phyloP scores from a whole-genome alignment of 163 green algal species.

The Chlorella variabilis region DNA sequence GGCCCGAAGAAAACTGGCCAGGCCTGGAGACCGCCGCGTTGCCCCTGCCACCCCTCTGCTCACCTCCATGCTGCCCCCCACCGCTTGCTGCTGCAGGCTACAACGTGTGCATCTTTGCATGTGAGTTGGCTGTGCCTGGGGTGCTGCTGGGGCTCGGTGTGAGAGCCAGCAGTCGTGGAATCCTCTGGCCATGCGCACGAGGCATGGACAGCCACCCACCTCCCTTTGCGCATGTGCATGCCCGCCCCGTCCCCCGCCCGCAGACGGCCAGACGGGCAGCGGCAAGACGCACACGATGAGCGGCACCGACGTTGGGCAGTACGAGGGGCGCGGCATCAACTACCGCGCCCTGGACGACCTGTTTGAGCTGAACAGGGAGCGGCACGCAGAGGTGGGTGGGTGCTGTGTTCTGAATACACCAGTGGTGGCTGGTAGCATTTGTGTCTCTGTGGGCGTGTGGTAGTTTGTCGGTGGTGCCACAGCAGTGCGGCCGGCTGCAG shows the following conservation, averaged over 20 bases:
- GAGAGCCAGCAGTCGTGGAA: too few species aligned
- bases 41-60: too few species aligned
- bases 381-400: slow-evolving; percentile 61
- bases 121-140: background rate
- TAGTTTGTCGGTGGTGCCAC: too few species aligned
- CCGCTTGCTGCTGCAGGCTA: slow-evolving; percentile 89
- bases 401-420: background rate
- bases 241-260: background rate
- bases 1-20: too few species aligned
- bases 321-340: slow-evolving; percentile 86
- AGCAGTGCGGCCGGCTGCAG: too few species aligned
- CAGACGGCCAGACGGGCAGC: slow-evolving; percentile 83
- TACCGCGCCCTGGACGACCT: slow-evolving; percentile 92
- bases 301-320: slow-evolving; percentile 69
- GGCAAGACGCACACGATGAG: slow-evolving; percentile 97
- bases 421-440: background rate
- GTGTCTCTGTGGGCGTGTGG: too few species aligned
- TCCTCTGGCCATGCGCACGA: too few species aligned
- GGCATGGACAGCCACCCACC: too few species aligned
- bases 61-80: background rate
- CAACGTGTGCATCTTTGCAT: slow-evolving; percentile 98
- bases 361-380: slow-evolving; percentile 78
- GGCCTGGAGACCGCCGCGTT: too few species aligned
- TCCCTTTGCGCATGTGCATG: too few species aligned
- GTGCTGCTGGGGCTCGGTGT: background rate